phyloP scores from a whole-genome alignment of 192 early-diverging fungal genomes.

The Rhizoclosmatium globosum region DNA sequence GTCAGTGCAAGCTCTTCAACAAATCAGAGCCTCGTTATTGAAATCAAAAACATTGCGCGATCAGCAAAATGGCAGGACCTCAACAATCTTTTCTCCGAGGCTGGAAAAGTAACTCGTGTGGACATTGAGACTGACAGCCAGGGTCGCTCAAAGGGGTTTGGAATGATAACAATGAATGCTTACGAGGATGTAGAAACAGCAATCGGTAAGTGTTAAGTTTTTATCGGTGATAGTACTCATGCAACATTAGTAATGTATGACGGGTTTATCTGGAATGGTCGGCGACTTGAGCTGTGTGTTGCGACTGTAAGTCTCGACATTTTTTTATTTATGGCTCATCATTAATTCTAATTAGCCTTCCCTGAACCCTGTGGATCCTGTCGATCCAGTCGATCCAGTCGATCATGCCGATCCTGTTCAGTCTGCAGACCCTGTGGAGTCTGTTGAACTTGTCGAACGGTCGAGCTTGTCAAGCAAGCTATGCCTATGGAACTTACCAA shows the following conservation, averaged over 20 bases:
- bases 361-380: too few species aligned
- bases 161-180: slow-evolving; percentile 70
- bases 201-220: slow-evolving; percentile 51
- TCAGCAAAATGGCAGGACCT: slow-evolving; percentile 61
- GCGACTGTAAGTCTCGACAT: too few species aligned
- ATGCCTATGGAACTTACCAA: too few species aligned
- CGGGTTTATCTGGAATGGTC: slow-evolving; percentile 74
- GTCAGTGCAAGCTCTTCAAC: too few species aligned
- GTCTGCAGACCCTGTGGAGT: too few species aligned
- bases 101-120: slow-evolving; percentile 69
- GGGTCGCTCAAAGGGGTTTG: slow-evolving; percentile 76
- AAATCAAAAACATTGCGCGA: slow-evolving; percentile 63
- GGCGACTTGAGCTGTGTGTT: slow-evolving; percentile 57
- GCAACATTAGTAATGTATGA: slow-evolving; percentile 56
- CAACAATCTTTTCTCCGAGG: slow-evolving; percentile 67
- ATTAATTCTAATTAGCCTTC: too few species aligned
- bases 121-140: slow-evolving; percentile 62
- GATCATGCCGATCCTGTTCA: too few species aligned
- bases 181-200: slow-evolving; percentile 75
- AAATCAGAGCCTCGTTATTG: slow-evolving; percentile 26
- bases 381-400: too few species aligned
- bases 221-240: neutral
- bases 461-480: too few species aligned
- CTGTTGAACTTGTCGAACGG: too few species aligned
- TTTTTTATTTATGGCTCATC: too few species aligned